Evolutionary conservation across 331 rosid species (phyloP).

Genomic region (Phaseolus coccineus): DNA sequence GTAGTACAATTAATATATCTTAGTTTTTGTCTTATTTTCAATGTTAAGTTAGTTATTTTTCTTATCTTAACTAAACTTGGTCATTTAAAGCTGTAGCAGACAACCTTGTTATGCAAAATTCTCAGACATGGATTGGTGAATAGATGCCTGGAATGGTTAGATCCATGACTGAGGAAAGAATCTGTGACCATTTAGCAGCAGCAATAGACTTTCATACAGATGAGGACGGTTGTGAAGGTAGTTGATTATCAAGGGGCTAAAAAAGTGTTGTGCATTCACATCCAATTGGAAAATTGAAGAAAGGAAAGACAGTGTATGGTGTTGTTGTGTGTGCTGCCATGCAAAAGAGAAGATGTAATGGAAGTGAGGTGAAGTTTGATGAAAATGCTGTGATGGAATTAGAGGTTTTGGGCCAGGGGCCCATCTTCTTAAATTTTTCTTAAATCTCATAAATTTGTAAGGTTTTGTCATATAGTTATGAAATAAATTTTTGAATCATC

Average conservation of each 20-base stretch:
- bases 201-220: constrained; percentile 78
- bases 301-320: constrained; percentile 73
- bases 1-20: not conserved
- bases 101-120: not conserved
- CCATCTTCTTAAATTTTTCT: too few species aligned
- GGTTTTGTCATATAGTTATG: too few species aligned
- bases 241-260: constrained; percentile 84
- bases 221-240: constrained; percentile 91
- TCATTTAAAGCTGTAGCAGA: not conserved
- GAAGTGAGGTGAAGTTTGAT: constrained; percentile 47
- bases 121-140: not conserved
- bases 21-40: not conserved
- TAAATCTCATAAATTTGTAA: too few species aligned
- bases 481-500: too few species aligned
- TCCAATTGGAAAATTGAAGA: constrained; percentile 54
- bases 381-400: constrained; percentile 60
- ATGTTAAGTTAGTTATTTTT: not conserved
- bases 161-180: not conserved
- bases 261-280: constrained; percentile 94
- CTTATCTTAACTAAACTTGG: not conserved
- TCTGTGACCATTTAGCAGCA: constrained; percentile 52
- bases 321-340: constrained; percentile 80
- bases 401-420: too few species aligned
- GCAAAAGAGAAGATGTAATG: constrained; percentile 49
- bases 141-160: too few species aligned